Evolutionary conservation across 2,329 filamentous ascomycete genomes (phyloP).

Genomic region (Arachnopeziza araneosa): DNA sequence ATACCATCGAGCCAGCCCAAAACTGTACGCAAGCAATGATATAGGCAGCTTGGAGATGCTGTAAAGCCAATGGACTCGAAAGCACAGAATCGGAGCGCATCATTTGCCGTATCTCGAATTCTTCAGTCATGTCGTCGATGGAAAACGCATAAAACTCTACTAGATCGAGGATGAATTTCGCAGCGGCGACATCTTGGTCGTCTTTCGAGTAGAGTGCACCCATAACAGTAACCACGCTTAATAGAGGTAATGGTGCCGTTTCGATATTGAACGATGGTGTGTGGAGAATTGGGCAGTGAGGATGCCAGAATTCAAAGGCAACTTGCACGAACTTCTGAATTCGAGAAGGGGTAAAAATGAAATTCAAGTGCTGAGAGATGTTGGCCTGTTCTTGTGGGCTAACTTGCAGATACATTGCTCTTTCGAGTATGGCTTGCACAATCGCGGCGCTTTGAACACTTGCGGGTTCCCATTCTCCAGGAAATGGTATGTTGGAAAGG

Average conservation of each 20-base stretch:
- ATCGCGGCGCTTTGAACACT: conserved; percentile 34
- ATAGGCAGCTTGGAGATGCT: conserved; percentile 38
- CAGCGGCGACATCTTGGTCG: conserved; percentile 32
- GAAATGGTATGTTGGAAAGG: conserved; percentile 1
- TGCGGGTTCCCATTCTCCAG: conserved; percentile 31
- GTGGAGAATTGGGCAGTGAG: conserved; percentile 39
- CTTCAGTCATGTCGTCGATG: conserved; percentile 35
- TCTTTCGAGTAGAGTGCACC: conserved; percentile 41
- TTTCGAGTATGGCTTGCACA: conserved; percentile 36
- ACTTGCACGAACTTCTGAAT: conserved; percentile 37
- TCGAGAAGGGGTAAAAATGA: conserved; percentile 35
- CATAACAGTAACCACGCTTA: conserved; percentile 37
- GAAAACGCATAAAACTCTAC: conserved; percentile 40
- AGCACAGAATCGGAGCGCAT: conserved; percentile 27
- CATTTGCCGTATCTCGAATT: conserved; percentile 34
- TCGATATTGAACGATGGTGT: conserved; percentile 36
- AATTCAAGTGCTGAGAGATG: conserved; percentile 34
- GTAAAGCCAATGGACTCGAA: conserved; percentile 33
- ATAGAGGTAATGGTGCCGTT: conserved; percentile 32
- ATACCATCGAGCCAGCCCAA: conserved; percentile 36
- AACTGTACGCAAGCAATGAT: conserved; percentile 38
- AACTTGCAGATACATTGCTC: conserved; percentile 34
- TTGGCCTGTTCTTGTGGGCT: conserved; percentile 35
- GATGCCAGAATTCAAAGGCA: conserved; percentile 42
- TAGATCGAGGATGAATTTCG: conserved; percentile 37